Conservation (phyloP, 495 filamentous ascomycete genomes). For the Daldinia vernicosa region DNA sequence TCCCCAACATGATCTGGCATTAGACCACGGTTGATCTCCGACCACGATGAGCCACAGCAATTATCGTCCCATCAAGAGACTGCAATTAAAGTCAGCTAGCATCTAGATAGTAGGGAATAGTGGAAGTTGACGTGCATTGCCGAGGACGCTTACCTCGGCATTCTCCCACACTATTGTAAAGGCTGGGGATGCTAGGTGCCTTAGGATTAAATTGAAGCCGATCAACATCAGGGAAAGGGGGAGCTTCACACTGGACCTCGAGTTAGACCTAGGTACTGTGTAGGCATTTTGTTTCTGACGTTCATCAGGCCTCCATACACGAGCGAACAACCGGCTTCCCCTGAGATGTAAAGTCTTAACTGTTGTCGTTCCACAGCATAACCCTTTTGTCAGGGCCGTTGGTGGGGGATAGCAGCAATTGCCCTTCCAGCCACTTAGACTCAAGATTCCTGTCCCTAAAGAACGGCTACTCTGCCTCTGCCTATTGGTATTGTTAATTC, state of each 20-base stretch:
- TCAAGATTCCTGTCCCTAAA: conserved; percentile 15
- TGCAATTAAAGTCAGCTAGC: conserved; percentile 15
- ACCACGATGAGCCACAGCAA: conserved; percentile 27
- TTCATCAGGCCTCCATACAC: neutral
- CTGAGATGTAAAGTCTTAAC: conserved; percentile 12
- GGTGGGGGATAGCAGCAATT: conserved; percentile 19
- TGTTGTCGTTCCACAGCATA: conserved; percentile 23
- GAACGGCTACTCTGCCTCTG: neutral
- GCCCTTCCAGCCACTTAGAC: neutral
- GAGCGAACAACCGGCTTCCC: neutral
- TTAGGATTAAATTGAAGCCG: conserved; percentile 7
- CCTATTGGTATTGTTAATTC: neutral
- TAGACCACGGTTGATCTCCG: conserved; percentile 4
- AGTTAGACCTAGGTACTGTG: neutral
- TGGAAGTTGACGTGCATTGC: conserved; percentile 28
- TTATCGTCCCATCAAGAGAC: conserved; percentile 7
- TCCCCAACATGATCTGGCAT: neutral
- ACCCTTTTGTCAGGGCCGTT: conserved; percentile 8
- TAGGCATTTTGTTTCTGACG: neutral
- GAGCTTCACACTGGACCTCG: conserved; percentile 1
- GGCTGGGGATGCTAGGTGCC: conserved; percentile 1
- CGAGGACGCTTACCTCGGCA: conserved; percentile 6
- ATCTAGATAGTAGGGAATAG: conserved; percentile 17
- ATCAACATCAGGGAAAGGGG: neutral
- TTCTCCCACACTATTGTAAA: conserved; percentile 13